Evolutionary conservation across 345 rosid species (phyloP).

Genomic region (Gynandropsis gynandra): DNA sequence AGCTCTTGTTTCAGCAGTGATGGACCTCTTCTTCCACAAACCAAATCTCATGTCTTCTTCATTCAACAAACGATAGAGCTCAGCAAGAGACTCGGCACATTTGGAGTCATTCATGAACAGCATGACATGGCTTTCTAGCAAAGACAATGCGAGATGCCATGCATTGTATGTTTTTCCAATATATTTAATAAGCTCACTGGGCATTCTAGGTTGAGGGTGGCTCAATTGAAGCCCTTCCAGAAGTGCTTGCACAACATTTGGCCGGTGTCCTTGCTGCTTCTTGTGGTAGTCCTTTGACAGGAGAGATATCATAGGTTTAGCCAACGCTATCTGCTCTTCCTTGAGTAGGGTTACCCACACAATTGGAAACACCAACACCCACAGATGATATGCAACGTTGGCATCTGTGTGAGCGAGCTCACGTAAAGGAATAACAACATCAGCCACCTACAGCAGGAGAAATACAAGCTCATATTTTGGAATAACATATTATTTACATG

Average conservation of each 20-base stretch:
- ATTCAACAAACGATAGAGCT: conserved; percentile 82
- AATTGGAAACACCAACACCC: conserved; percentile 96
- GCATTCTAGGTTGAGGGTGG: conserved; percentile 99
- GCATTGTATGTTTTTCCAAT: conserved; percentile 97
- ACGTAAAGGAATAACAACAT: conserved; percentile 77
- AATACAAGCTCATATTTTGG: conserved; percentile 67
- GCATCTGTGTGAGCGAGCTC: conserved; percentile 90
- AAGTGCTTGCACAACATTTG: conserved; percentile 98
- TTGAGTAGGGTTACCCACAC: conserved; percentile 87
- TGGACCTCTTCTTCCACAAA: conserved; percentile 87
- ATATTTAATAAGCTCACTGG: conserved; percentile 93
- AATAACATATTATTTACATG: conserved; percentile 32
- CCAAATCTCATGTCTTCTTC: conserved; percentile 99
- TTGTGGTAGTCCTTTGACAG: conserved; percentile 89
- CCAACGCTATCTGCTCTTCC: conserved; percentile 78
- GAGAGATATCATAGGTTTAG: conserved; percentile 82
- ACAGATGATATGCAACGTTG: conserved; percentile 91
- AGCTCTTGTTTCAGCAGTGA: conserved; percentile 87
- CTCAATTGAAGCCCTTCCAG: conserved; percentile 95
- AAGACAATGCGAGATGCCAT: conserved; percentile 85
- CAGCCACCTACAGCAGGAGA: conserved; percentile 54
- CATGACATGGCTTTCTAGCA: conserved; percentile 93
- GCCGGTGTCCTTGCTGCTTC: conserved; percentile 86
- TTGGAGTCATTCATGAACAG: conserved; percentile 78
- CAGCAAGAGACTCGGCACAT: conserved; percentile 92